Evolutionary conservation across 306 rosid genomes (phyloP).

Genomic region (Trichosanthes cucumerina): DNA sequence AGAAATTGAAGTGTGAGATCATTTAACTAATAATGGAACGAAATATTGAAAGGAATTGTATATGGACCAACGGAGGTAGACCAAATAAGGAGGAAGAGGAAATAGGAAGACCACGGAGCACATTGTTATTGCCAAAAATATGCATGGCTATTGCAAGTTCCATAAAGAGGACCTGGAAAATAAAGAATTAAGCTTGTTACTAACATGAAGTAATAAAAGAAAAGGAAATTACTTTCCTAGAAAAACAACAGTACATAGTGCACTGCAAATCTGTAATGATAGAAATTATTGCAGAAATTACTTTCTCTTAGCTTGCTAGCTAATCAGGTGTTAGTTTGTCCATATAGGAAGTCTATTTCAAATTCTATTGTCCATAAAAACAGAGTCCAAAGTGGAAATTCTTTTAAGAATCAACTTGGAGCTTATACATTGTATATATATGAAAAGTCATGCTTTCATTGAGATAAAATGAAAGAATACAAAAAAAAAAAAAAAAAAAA

Average conservation of each 20-base stretch:
- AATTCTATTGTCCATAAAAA: neutral
- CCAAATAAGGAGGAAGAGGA: conserved; percentile 31
- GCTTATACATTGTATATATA: too few relatives aligned
- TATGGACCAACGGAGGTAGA: conserved; percentile 32
- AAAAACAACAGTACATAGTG: neutral
- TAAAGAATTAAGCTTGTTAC: neutral
- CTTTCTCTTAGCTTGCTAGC: neutral
- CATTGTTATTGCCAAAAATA: conserved; percentile 20
- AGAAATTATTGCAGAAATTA: neutral
- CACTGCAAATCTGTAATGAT: neutral
- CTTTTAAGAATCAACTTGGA: neutral
- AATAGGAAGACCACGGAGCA: conserved; percentile 14
- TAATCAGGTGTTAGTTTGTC: neutral
- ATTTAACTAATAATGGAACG: neutral
- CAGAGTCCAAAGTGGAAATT: neutral
- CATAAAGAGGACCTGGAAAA: conserved; percentile 45
- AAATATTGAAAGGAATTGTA: conserved; percentile 4
- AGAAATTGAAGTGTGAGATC: neutral
- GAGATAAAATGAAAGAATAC: neutral
- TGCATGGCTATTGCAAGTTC: conserved; percentile 37
- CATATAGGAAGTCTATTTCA: neutral
- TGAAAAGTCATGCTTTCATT: neutral
- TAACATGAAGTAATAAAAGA: neutral
- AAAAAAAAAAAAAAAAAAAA: too few relatives aligned
- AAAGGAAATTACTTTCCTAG: neutral